phyloP scores from a whole-genome alignment of 2,329 filamentous ascomycete species.

The Aspergillus sp. region DNA sequence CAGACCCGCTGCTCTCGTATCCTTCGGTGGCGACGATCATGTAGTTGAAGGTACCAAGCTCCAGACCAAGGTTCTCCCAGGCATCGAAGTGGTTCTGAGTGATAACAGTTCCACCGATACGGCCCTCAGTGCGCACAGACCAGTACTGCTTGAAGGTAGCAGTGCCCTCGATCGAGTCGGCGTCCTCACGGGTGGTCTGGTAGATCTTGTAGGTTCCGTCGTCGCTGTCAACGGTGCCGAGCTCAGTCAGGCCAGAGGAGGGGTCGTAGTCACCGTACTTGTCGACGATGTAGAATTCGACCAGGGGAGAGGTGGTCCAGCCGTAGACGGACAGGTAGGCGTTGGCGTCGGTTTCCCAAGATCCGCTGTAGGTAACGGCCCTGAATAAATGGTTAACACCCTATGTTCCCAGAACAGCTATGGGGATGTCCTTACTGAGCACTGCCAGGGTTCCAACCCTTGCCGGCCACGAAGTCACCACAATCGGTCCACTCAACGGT shows the following conservation, averaged over 20 bases:
- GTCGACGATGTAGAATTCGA: constrained; percentile 45
- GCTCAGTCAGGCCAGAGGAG: constrained; percentile 27
- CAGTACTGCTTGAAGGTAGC: constrained; percentile 48
- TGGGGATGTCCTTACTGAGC: constrained; percentile 42
- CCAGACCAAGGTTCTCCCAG: constrained; percentile 35
- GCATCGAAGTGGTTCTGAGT: constrained; percentile 41
- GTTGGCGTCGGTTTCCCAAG: constrained; percentile 34
- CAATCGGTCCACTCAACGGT: constrained; percentile 48
- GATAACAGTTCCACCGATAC: constrained; percentile 40
- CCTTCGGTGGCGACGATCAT: constrained; percentile 47
- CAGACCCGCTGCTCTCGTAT: constrained; percentile 43
- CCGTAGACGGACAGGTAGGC: constrained; percentile 43
- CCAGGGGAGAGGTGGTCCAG: constrained; percentile 41
- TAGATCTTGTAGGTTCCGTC: constrained; percentile 44
- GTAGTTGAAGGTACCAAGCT: constrained; percentile 38
- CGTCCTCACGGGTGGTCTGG: constrained; percentile 37
- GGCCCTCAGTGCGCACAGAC: constrained; percentile 41
- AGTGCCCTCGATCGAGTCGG: constrained; percentile 44
- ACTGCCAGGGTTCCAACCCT: constrained; percentile 59
- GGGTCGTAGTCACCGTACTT: constrained; percentile 38
- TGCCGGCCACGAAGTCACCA: constrained; percentile 60
- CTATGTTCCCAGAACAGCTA: not conserved
- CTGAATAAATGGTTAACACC: not conserved
- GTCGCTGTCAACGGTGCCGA: constrained; percentile 42
- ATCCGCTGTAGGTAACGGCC: constrained; percentile 32